A percentile compares a stretch with the other conserved stretches of the same genome.
Conservation (phyloP, 1,284 basidiomycete species). For the Sutorius eximius region DNA sequence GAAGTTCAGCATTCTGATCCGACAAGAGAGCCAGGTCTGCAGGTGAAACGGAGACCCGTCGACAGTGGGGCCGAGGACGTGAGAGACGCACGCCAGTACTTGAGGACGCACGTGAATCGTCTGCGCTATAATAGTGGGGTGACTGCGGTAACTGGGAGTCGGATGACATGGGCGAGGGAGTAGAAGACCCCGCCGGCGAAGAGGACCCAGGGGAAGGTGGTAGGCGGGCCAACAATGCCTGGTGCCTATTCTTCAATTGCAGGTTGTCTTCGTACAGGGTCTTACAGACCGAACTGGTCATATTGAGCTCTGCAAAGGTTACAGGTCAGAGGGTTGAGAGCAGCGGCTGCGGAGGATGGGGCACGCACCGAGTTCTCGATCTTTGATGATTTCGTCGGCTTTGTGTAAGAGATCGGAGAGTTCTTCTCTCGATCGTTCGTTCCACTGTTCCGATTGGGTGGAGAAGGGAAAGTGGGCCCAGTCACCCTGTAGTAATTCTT, state of each 20-base stretch:
- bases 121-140: constrained; percentile 34
- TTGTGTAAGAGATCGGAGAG: constrained; percentile 64
- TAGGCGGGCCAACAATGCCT: constrained; percentile 62
- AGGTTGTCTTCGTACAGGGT: constrained; percentile 68
- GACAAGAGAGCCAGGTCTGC: constrained; percentile 68
- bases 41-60: constrained; percentile 64
- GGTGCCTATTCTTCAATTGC: constrained; percentile 65
- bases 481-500: constrained; percentile 6
- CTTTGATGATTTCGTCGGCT: constrained; percentile 72
- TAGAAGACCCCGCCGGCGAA: constrained; percentile 34
- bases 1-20: constrained; percentile 80
- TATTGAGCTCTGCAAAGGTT: constrained; percentile 55
- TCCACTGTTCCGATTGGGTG: constrained; percentile 46
- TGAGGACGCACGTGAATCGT: constrained; percentile 19
- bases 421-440: constrained; percentile 69
- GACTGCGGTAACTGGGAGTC: constrained; percentile 38
- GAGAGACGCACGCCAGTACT: constrained; percentile 21
- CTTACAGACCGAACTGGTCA: constrained; percentile 69
- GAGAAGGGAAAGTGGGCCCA: constrained; percentile 15
- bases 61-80: constrained; percentile 40
- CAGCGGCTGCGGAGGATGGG: neutral
- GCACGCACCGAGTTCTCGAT: constrained; percentile 68
- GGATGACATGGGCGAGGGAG: constrained; percentile 30
- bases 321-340: constrained; percentile 18
- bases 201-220: constrained; percentile 40